Evolutionary conservation across 768 basidiomycete genomes (phyloP), one percentile per base, ranked within the genome.

Genomic region (Tylopilus sp.): DNA sequence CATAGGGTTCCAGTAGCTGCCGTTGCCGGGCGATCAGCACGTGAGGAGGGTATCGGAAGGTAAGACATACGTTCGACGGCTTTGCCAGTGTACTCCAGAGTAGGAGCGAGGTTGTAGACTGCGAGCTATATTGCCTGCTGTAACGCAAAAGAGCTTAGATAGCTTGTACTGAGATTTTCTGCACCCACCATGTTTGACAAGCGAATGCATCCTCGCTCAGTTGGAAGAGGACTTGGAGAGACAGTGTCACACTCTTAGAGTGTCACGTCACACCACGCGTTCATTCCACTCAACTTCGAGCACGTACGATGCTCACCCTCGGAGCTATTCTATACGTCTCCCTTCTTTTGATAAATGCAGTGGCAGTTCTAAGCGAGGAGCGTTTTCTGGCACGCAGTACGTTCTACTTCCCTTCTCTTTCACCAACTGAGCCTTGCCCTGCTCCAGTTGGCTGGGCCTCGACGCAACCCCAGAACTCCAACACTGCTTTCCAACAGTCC

Each of bases 341-440:
- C 22, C 77, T 99, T 21, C 82, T 99, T 39, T 75, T 98, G 65
- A 82, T 94, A 61, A 98, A 99, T 69, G 91, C 94, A 40, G 83
- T 98, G 69, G 95, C 95, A 8, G 86, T 99, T 51, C 78, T 99
- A 55, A 95, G 85, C 63, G 95, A 99, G 71, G 95, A 99, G 61
- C 82, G 95, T 7, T 99, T 99, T 71, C 84, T 99, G 49, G 88
- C 93, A 20, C 78, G 86, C 66, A 93, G 94, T 95, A 66, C 60
- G 88, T 79, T 50, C 51, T 36, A 44, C 9, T 51, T 51, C 23
- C 50, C 38, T 49, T 45, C 36, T 44, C 22, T 31, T 41, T 30
- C 48, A 25, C 23, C 51, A 48, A 43, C 57, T 69, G 52, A 67
- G 47, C n/a, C 44, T 45, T 26, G 51, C 49, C 35, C 47, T 35